Evolutionary conservation across 495 filamentous ascomycete species (phyloP).

Genomic region (Hypoxylon cercidicola): DNA sequence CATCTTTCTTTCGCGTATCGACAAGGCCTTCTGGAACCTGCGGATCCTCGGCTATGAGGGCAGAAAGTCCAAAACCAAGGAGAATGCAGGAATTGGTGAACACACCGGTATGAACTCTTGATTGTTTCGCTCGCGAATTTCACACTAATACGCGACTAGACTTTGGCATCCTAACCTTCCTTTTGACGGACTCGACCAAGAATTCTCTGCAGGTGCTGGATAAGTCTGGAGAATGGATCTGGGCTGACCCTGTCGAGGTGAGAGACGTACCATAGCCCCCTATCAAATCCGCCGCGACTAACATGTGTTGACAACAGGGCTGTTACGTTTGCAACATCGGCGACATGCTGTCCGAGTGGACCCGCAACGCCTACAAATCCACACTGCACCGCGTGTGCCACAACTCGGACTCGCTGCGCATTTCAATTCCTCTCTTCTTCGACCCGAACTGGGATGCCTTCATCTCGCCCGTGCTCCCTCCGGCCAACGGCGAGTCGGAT

Average conservation of each 20-base stretch:
- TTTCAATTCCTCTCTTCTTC: conserved; percentile 58
- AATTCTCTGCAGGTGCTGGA: conserved; percentile 7
- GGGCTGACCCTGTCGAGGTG: conserved; percentile 13
- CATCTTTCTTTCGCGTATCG: conserved; percentile 5
- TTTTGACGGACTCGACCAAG: conserved; percentile 8
- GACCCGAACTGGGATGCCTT: conserved; percentile 41
- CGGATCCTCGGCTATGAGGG: conserved; percentile 12
- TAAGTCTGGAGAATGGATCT: conserved; percentile 9
- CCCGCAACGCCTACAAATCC: conserved; percentile 54
- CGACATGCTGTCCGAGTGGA: conserved; percentile 55
- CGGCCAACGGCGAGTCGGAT: not conserved
- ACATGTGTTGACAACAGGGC: conserved; percentile 8
- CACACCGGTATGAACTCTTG: not conserved
- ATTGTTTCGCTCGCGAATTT: not conserved
- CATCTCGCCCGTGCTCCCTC: conserved; percentile 8
- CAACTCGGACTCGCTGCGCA: conserved; percentile 52
- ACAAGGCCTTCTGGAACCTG: conserved; percentile 14
- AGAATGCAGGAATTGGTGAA: not conserved
- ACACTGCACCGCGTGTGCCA: conserved; percentile 58
- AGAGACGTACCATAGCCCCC: not conserved
- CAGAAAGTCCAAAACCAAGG: conserved; percentile 1
- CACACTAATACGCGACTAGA: conserved; percentile 3
- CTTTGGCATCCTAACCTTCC: conserved; percentile 14
- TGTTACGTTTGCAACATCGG: conserved; percentile 60
- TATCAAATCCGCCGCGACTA: not conserved